phyloP scores from a whole-genome alignment of 768 basidiomycete species.

The Zangia roseola region DNA sequence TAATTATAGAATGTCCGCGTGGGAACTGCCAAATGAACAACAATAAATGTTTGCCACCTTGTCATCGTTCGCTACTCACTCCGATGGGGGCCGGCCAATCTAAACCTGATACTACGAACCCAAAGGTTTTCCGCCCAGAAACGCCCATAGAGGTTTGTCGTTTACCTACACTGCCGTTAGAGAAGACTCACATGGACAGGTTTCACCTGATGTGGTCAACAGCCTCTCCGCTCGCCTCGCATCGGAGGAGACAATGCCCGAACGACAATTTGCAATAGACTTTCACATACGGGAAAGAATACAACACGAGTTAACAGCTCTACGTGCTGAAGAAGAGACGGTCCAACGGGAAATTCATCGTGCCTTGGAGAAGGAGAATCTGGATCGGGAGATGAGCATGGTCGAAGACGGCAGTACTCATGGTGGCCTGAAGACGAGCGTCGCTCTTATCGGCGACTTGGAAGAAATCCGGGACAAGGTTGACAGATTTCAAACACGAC shows the following conservation, averaged over 20 bases:
- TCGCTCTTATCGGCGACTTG: constrained; percentile 67
- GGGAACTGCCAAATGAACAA: constrained; percentile 15
- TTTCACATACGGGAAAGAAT: constrained; percentile 71
- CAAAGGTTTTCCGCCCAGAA: constrained; percentile 58
- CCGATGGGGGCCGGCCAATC: constrained; percentile 72
- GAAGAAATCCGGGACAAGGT: constrained; percentile 72
- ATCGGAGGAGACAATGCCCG: constrained; percentile 57
- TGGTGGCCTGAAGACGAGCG: constrained; percentile 53
- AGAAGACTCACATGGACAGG: constrained; percentile 42
- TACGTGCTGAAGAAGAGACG: constrained; percentile 67
- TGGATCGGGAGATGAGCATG: constrained; percentile 68
- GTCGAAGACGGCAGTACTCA: constrained; percentile 42
- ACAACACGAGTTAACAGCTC: constrained; percentile 58
- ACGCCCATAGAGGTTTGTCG: constrained; percentile 50
- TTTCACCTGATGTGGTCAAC: constrained; percentile 81
- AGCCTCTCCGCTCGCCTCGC: constrained; percentile 67
- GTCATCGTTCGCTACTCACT: too few relatives aligned
- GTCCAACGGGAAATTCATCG: constrained; percentile 72
- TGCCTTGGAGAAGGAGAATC: constrained; percentile 84
- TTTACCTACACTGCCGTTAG: not conserved
- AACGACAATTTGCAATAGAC: constrained; percentile 74
- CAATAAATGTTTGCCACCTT: not conserved
- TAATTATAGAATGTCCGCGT: not conserved
- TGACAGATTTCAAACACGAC: constrained; percentile 63
- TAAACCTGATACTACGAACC: constrained; percentile 44